Evolutionary conservation across 2,329 filamentous ascomycete genomes (phyloP), one percentile per base, ranked within the genome.

Genomic region (Paecilomyces sp.): DNA sequence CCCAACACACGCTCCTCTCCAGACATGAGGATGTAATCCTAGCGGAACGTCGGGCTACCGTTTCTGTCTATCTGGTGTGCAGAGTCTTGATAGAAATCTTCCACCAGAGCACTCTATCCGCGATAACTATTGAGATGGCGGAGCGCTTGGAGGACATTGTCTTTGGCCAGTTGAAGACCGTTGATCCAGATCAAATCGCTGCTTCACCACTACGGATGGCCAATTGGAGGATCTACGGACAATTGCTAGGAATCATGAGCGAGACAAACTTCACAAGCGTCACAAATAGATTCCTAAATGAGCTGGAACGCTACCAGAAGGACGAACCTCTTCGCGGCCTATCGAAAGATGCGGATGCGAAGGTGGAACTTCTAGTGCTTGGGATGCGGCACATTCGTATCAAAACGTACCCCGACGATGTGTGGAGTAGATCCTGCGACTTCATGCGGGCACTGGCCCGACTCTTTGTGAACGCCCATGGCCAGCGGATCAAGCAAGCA

Each of bases 11-110:
- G 24, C 68, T 80, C 31, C 74, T 80, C 18, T 68, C 75, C 25
- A 75, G 81, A 30, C 89, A 92, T 68, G 88, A 91, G 66, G 88
- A 85, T 65, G 86, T 92, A 50, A 83, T 87, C 13, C 84, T 93
- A 67, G 88, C 91, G 2, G 94, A 99, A 75, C 88, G 93, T 57
- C 88, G 91, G 50, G 96, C 93, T 4, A 95, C 91, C 0, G 90
- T 96, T 3, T 97, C 95, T 1, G 96, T 97, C 56, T 99, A 96
- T 70, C 90, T 99, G 22, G 84, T 99, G 2, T 99, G 94, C 71
- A 86, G 94, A 31, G 93, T 97, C 7, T 80, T 99, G 56, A 89
- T 97, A 58, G 92, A 97, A 72, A 92, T 99, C 55, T 94, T 97
- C 72, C 88, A 88, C 47, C 92, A 97, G 74, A 97, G 91, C 68